These are phyloP conservation scores for Chenopodium album DNA, from an alignment of 148 eudicot species.

Conservation along the genomic window DNA sequence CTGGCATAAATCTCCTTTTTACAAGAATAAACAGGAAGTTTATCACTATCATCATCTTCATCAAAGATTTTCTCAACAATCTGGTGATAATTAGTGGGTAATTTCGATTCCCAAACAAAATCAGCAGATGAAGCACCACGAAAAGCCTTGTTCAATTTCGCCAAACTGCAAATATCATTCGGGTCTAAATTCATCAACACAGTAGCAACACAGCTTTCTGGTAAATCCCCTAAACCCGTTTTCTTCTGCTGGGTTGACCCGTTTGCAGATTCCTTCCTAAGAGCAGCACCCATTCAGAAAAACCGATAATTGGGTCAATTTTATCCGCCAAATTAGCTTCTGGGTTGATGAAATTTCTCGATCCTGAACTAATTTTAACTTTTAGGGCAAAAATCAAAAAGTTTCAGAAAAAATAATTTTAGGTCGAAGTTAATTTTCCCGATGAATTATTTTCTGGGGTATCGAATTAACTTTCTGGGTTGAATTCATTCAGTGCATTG, in stretches of 20 bases:
- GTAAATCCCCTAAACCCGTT: constrained; percentile 71
- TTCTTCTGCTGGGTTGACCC: constrained; percentile 23
- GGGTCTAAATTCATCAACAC: constrained; percentile 66
- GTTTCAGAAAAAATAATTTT: too few relatives aligned
- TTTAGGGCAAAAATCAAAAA: constrained; percentile 6
- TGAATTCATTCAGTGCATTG: constrained; percentile 4
- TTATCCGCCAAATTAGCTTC: neutral
- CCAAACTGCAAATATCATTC: constrained; percentile 60
- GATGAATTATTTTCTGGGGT: neutral
- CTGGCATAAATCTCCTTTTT: constrained; percentile 68
- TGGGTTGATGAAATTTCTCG: neutral
- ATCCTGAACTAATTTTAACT: neutral
- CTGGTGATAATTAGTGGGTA: constrained; percentile 57
- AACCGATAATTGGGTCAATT: constrained; percentile 13
- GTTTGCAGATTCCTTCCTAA: constrained; percentile 26
- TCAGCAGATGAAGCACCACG: constrained; percentile 69
- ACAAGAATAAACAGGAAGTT: constrained; percentile 33
- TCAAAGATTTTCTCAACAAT: constrained; percentile 47
- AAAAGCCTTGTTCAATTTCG: constrained; percentile 59
- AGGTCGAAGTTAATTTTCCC: too few relatives aligned
- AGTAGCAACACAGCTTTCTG: constrained; percentile 74
- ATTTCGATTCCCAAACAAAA: constrained; percentile 84
- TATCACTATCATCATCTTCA: constrained; percentile 27
- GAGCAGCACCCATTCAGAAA: constrained; percentile 47
- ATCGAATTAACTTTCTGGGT: neutral